Conservation (phyloP, 352 stramenopile genomes). For the Phytophthora podocarpi region DNA sequence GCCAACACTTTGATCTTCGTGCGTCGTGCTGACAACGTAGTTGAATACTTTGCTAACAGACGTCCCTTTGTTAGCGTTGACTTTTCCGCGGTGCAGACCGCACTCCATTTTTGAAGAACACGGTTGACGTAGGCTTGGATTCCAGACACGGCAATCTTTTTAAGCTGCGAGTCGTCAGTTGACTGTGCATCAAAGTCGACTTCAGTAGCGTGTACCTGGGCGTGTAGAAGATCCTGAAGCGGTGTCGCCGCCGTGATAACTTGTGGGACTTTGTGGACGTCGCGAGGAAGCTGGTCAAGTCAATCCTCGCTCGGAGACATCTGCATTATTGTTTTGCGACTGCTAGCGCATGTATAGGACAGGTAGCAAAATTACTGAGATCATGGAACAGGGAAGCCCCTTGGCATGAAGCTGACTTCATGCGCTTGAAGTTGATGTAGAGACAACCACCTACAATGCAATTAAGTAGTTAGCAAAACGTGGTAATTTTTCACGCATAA, state of each 20-base stretch:
- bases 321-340: slow-evolving; percentile 7
- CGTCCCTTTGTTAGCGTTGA: not conserved
- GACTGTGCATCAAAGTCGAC: not conserved
- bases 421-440: slow-evolving; percentile 10
- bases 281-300: slow-evolving; percentile 6
- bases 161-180: not conserved
- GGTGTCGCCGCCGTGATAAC: not conserved
- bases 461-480: too few species aligned
- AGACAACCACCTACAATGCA: slow-evolving; percentile 21
- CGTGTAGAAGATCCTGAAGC: slow-evolving; percentile 1
- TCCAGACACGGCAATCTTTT: slow-evolving; percentile 1
- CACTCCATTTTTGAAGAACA: slow-evolving; percentile 1
- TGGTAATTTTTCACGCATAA: too few species aligned
- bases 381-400: slow-evolving; percentile 12
- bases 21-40: slow-evolving; percentile 13
- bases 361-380: not conserved
- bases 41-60: slow-evolving; percentile 11
- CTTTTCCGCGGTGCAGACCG: not conserved
- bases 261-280: not conserved
- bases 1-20: slow-evolving; percentile 4
- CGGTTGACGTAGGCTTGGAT: slow-evolving; percentile 15
- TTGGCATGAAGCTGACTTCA: slow-evolving; percentile 5
- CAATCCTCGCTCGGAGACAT: slow-evolving; percentile 1
- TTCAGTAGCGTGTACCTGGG: not conserved
- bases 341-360: slow-evolving; percentile 8